Percentiles rank a stretch among this genome's conserved stretches.
Conservation (phyloP, 1,284 basidiomycete species). For the Uromyces viciae-fabae region DNA sequence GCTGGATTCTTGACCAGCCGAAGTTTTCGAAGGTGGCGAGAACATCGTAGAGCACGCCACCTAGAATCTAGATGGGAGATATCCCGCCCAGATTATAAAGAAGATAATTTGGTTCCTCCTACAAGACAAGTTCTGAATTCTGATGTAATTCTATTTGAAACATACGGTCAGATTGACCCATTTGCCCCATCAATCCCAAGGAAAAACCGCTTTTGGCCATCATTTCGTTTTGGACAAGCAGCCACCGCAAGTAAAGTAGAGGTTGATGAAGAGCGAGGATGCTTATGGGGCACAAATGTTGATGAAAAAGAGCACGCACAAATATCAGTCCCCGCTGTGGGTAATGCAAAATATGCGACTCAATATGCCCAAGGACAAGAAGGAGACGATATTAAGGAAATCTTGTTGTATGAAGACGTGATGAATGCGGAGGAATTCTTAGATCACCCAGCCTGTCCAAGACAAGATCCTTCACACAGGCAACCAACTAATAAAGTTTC, state of each 20-base stretch:
- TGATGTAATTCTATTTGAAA: not conserved
- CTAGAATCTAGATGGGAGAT: not conserved
- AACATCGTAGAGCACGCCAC: not conserved
- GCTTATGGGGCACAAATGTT: constrained; percentile 21
- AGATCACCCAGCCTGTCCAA: not conserved
- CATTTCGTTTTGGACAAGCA: not conserved
- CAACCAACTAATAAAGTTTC: not conserved
- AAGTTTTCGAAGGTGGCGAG: constrained; percentile 18
- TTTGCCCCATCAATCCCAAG: constrained; percentile 15
- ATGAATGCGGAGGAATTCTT: not conserved
- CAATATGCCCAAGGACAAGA: constrained; percentile 7
- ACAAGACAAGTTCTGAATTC: not conserved
- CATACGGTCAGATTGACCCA: not conserved
- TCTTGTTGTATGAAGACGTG: not conserved
- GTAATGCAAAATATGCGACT: constrained; percentile 20
- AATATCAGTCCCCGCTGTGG: constrained; percentile 10
- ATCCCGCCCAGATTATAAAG: not conserved
- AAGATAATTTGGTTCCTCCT: not conserved
- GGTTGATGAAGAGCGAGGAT: constrained; percentile 33
- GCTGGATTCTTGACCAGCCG: constrained; percentile 4
- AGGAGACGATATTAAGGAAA: not conserved
- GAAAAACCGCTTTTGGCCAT: not conserved
- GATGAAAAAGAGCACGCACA: constrained; percentile 14
- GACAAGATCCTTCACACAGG: not conserved
- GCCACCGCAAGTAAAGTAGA: not conserved